Conservation (phyloP, 495 filamentous ascomycete species). For the Penicillium nucicola region DNA sequence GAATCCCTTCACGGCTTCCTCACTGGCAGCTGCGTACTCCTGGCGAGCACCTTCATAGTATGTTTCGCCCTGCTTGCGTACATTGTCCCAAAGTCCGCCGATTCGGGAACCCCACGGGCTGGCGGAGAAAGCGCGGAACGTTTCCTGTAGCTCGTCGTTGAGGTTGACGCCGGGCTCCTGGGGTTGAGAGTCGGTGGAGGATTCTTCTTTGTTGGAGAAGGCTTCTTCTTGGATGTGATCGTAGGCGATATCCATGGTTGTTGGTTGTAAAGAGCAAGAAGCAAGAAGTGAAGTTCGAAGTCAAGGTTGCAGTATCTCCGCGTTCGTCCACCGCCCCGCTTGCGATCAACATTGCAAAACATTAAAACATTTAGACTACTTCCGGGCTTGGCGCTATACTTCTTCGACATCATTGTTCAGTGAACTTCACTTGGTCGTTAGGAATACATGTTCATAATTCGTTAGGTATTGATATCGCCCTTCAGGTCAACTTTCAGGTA, state of each 20-base stretch:
- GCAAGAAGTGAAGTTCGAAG: conserved; percentile 9
- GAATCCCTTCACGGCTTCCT: conserved; percentile 82
- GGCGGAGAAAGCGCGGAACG: conserved; percentile 86
- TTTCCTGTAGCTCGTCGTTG: conserved; percentile 89
- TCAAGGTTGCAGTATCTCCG: conserved; percentile 22
- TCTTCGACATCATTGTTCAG: neutral
- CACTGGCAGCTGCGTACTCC: conserved; percentile 73
- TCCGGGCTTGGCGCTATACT: neutral
- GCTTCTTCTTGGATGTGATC: conserved; percentile 92
- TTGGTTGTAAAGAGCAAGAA: neutral
- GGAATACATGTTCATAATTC: conserved; percentile 8
- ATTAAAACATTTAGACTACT: neutral
- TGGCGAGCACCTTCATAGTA: conserved; percentile 82
- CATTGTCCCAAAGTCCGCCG: conserved; percentile 83
- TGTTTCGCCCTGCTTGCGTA: conserved; percentile 84
- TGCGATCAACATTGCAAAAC: neutral
- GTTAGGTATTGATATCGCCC: conserved; percentile 14
- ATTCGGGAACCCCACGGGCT: conserved; percentile 89
- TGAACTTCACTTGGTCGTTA: no score
- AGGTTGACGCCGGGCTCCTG: conserved; percentile 55
- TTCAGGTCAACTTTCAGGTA: conserved; percentile 27
- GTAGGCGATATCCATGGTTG: conserved; percentile 89
- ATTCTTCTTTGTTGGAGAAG: conserved; percentile 55
- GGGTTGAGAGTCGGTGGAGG: conserved; percentile 19
- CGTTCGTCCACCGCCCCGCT: conserved; percentile 32